These are phyloP conservation scores for Monosporascus sp. DNA, from an alignment of 2,329 filamentous ascomycete genomes.

Conservation along the genomic window DNA sequence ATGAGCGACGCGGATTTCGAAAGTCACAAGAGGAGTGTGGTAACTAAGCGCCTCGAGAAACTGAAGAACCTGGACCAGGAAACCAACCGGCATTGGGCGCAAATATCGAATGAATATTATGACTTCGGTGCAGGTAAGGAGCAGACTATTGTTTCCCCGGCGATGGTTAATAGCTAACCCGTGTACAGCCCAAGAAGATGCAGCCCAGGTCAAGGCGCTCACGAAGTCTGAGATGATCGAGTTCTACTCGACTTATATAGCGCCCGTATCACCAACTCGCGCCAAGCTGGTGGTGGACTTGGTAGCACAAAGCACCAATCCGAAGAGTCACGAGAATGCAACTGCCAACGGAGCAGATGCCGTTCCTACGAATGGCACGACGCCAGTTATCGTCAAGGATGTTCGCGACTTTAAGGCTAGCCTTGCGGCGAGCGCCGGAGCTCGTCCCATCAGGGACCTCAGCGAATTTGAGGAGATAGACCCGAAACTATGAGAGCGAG, in stretches of 20 bases:
- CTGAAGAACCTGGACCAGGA: conserved; percentile 88
- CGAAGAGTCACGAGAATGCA: conserved; percentile 33
- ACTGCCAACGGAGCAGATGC: conserved; percentile 26
- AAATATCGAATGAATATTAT: conserved; percentile 80
- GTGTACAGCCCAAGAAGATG: conserved; percentile 64
- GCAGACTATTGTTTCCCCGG: not conserved
- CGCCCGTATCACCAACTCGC: conserved; percentile 64
- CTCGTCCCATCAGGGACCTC: conserved; percentile 67
- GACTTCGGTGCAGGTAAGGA: conserved; percentile 79
- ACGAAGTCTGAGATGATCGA: conserved; percentile 74
- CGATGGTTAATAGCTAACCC: not conserved
- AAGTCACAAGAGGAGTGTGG: conserved; percentile 80
- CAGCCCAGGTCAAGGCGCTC: conserved; percentile 64
- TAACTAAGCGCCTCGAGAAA: conserved; percentile 84
- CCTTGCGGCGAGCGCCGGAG: conserved; percentile 66
- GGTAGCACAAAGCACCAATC: conserved; percentile 60
- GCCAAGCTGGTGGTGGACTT: conserved; percentile 85
- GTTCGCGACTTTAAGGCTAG: conserved; percentile 75
- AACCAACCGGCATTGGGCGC: conserved; percentile 73
- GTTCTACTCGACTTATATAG: conserved; percentile 73
- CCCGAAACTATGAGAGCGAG: conserved; percentile 60
- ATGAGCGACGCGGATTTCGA: conserved; percentile 87
- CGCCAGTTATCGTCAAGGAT: conserved; percentile 64
- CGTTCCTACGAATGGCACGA: conserved; percentile 40
- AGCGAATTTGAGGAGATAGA: conserved; percentile 82